A percentile compares a stretch with the other conserved stretches of the same genome.
Conservation (phyloP, 768 basidiomycete genomes). For the Collybiopsis luxurians region DNA sequence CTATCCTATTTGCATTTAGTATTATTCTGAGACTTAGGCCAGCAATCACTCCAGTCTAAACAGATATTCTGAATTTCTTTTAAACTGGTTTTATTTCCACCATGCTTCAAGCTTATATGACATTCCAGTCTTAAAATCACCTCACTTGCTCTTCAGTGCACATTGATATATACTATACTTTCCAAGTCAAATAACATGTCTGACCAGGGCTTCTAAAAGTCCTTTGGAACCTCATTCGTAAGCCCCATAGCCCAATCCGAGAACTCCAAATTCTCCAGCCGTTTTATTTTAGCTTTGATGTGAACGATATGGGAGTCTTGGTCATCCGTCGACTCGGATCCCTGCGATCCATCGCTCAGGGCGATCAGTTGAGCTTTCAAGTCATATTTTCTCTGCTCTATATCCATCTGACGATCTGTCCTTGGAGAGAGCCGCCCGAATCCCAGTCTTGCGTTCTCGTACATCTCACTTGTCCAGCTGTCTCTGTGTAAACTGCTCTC, state of each 20-base stretch:
- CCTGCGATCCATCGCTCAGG: neutral
- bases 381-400: constrained; percentile 1
- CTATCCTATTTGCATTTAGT: too few relatives aligned
- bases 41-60: too few relatives aligned
- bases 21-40: too few relatives aligned
- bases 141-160: too few relatives aligned
- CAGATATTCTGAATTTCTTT: too few relatives aligned
- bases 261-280: neutral
- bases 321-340: neutral
- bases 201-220: too few relatives aligned
- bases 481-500: neutral
- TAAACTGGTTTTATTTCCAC: too few relatives aligned
- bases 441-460: neutral
- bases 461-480: neutral
- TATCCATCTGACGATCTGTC: constrained; percentile 5
- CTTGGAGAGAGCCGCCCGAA: neutral
- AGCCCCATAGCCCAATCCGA: constrained; percentile 2
- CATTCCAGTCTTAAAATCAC: too few relatives aligned
- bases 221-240: neutral
- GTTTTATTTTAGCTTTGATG: neutral
- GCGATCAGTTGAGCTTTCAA: neutral
- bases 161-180: too few relatives aligned
- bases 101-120: too few relatives aligned
- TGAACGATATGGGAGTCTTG: neutral
- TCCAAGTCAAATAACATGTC: too few relatives aligned